These are phyloP conservation scores for Pythium volutum DNA, from an alignment of 352 stramenopile genomes.

Conservation along the genomic window DNA sequence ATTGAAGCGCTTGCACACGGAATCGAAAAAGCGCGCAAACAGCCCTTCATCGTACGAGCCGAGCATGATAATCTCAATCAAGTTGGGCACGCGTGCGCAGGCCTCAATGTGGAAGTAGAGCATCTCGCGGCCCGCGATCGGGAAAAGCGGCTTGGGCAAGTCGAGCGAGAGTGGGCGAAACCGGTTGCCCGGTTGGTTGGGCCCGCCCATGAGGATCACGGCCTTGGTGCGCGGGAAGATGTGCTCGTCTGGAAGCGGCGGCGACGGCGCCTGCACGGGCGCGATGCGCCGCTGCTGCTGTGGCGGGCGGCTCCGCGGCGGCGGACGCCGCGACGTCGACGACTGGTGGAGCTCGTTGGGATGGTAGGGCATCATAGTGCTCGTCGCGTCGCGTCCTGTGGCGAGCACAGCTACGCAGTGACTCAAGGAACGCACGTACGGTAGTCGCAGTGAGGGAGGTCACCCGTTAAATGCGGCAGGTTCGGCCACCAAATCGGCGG, in stretches of 20 bases:
- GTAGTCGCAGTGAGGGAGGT: neutral
- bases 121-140: slow-evolving; percentile 82
- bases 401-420: neutral
- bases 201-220: slow-evolving; percentile 84
- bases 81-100: slow-evolving; percentile 73
- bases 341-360: slow-evolving; percentile 25
- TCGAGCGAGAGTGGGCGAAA: slow-evolving; percentile 86
- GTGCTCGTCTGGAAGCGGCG: slow-evolving; percentile 31
- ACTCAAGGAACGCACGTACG: neutral
- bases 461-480: slow-evolving; percentile 15
- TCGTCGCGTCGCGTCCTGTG: neutral
- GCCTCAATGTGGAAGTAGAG: slow-evolving; percentile 89
- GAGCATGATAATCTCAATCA: slow-evolving; percentile 88
- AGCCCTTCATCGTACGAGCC: slow-evolving; percentile 87
- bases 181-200: slow-evolving; percentile 85
- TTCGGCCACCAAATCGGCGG: neutral
- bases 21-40: slow-evolving; percentile 87
- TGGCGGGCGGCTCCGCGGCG: slow-evolving; percentile 16
- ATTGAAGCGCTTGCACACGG: slow-evolving; percentile 77
- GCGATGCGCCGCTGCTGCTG: slow-evolving; percentile 13
- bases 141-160: slow-evolving; percentile 85
- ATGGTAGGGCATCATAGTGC: slow-evolving; percentile 24
- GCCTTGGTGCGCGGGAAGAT: slow-evolving; percentile 79
- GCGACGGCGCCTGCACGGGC: slow-evolving; percentile 12
- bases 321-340: slow-evolving; percentile 3